A percentile compares a stretch with the other conserved stretches of the same genome.
Evolutionary conservation across 306 rosid species (phyloP).

Genomic region (Gleditsia sinensis): DNA sequence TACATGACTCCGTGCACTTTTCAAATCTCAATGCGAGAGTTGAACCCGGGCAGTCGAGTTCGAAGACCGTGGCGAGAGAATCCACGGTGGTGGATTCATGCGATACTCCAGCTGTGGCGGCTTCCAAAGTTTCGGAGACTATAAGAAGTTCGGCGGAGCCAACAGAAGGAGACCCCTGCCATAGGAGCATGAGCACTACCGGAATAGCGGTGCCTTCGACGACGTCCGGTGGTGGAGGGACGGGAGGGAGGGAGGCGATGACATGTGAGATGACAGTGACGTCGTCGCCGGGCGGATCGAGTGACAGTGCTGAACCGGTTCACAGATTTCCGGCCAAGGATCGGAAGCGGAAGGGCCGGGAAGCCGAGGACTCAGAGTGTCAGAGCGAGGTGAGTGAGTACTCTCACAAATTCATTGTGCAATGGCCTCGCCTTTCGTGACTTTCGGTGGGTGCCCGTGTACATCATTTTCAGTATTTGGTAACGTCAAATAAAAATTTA

Average conservation of each 20-base stretch:
- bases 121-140: slow-evolving; percentile 25
- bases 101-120: slow-evolving; percentile 39
- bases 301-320: slow-evolving; percentile 50
- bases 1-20: slow-evolving; percentile 46
- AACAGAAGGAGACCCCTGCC: slow-evolving; percentile 20
- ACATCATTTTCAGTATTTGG: background rate
- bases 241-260: slow-evolving; percentile 38
- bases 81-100: slow-evolving; percentile 60
- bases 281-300: slow-evolving; percentile 61
- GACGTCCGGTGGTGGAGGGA: slow-evolving; percentile 7
- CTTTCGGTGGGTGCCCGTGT: too few species aligned
- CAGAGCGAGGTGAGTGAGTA: slow-evolving; percentile 62
- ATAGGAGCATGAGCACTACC: slow-evolving; percentile 29
- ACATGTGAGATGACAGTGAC: slow-evolving; percentile 50
- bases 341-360: slow-evolving; percentile 66
- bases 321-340: slow-evolving; percentile 39
- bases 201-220: slow-evolving; percentile 27
- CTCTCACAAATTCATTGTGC: background rate
- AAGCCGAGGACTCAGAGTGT: slow-evolving; percentile 50
- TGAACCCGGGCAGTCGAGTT: slow-evolving; percentile 40
- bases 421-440: slow-evolving; percentile 31
- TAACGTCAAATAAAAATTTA: background rate
- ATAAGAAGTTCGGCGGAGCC: slow-evolving; percentile 12
- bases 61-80: slow-evolving; percentile 41
- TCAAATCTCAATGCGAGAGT: slow-evolving; percentile 31